Evolutionary conservation across 768 basidiomycete genomes (phyloP).

Genomic region (Calocybe indica): DNA sequence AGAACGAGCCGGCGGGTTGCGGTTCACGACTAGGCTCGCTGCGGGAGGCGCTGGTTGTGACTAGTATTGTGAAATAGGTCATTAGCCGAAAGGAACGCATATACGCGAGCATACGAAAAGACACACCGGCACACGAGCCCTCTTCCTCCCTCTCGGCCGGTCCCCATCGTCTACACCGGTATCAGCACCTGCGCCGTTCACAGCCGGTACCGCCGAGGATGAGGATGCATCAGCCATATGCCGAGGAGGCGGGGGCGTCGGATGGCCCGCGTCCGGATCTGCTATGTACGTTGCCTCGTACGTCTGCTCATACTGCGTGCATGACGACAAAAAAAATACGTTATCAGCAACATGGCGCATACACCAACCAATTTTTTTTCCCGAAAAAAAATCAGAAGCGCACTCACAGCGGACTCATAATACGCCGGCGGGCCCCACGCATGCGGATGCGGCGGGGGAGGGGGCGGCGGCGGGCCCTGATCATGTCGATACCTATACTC

Average conservation of each 20-base stretch:
- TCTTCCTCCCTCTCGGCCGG: background rate
- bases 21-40: conserved; percentile 59
- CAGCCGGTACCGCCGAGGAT: conserved; percentile 21
- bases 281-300: conserved; percentile 60
- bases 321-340: background rate
- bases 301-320: conserved; percentile 45
- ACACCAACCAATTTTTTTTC: background rate
- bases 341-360: too few species aligned
- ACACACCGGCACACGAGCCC: background rate
- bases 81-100: background rate
- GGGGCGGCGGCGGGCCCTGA: conserved; percentile 19
- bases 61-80: conserved; percentile 22
- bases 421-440: conserved; percentile 47
- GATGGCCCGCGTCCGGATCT: conserved; percentile 36
- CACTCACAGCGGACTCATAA: conserved; percentile 50
- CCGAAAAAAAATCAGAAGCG: background rate
- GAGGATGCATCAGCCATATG: conserved; percentile 27
- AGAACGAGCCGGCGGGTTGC: conserved; percentile 67
- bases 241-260: conserved; percentile 15
- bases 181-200: conserved; percentile 61
- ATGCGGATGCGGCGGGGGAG: conserved; percentile 11
- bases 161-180: conserved; percentile 52
- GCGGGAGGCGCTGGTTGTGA: conserved; percentile 61
- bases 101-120: background rate
- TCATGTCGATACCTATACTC: conserved; percentile 64